Percentiles rank a stretch among this genome's conserved stretches.
Conservation (phyloP, 2,329 filamentous ascomycete species). For the Teratosphaeria nubilosa region DNA sequence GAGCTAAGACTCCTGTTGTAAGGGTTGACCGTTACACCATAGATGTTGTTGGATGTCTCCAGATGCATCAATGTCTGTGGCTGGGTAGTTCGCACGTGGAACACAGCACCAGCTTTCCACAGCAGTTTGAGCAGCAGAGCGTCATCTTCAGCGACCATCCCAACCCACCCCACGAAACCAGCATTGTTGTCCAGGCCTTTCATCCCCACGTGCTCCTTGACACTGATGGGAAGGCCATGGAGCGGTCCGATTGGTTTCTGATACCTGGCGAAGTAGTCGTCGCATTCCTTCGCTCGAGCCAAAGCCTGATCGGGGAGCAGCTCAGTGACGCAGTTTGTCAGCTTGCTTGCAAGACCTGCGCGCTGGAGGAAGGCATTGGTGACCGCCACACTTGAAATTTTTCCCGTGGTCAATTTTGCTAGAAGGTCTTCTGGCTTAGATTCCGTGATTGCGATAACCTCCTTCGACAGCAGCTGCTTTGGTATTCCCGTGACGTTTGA, state of each 20-base stretch:
- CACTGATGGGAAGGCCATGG: conserved; percentile 42
- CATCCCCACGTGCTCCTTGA: conserved; percentile 45
- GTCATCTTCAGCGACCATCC: conserved; percentile 35
- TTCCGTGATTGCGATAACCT: conserved; percentile 44
- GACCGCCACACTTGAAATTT: conserved; percentile 36
- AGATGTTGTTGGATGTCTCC: conserved; percentile 42
- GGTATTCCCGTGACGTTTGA: conserved; percentile 39
- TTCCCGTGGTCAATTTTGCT: conserved; percentile 33
- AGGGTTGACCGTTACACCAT: conserved; percentile 45
- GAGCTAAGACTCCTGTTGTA: conserved; percentile 41
- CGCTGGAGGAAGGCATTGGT: conserved; percentile 45
- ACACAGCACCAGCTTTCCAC: conserved; percentile 40
- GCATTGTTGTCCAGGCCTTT: conserved; percentile 40
- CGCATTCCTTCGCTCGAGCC: conserved; percentile 30
- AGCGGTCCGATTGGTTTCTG: conserved; percentile 33
- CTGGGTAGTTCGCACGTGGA: conserved; percentile 44
- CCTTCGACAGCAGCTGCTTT: conserved; percentile 32
- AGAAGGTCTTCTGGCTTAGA: conserved; percentile 35
- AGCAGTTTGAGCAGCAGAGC: conserved; percentile 39
- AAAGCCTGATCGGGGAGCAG: conserved; percentile 30
- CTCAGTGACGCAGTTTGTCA: conserved; percentile 39
- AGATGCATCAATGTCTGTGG: conserved; percentile 47
- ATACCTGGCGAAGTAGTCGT: conserved; percentile 29
- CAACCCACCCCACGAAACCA: conserved; percentile 42
- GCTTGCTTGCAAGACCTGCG: conserved; percentile 43